Percentiles rank a stretch among this genome's conserved stretches.
These are phyloP conservation scores for Verbena officinalis DNA, from an alignment of 257 asterid genomes.

Conservation along the genomic window DNA sequence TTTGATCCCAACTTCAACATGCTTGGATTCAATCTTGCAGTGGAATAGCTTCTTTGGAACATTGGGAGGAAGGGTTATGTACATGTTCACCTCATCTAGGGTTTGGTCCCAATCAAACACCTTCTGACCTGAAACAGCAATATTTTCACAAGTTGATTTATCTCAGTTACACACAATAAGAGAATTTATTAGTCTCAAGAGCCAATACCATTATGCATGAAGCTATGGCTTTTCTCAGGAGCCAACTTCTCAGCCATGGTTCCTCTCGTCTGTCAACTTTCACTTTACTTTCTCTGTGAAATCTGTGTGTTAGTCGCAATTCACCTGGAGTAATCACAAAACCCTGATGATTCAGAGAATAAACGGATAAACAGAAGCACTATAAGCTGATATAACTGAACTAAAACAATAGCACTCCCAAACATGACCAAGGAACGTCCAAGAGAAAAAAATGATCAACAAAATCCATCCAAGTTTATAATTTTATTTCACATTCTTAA, in stretches of 20 bases:
- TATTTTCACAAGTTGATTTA: slow-evolving; percentile 13
- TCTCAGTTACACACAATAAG: neutral
- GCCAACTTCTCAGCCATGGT: slow-evolving; percentile 90
- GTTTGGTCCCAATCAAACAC: slow-evolving; percentile 99
- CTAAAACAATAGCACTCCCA: neutral
- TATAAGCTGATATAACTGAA: neutral
- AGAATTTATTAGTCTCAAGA: neutral
- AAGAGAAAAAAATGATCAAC: neutral
- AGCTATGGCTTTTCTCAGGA: slow-evolving; percentile 70
- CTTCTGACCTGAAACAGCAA: slow-evolving; percentile 67
- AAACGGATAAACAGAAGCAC: neutral
- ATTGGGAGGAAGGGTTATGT: slow-evolving; percentile 76
- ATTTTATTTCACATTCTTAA: neutral
- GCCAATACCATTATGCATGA: slow-evolving; percentile 67
- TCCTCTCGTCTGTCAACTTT: slow-evolving; percentile 7
- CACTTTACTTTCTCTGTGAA: neutral
- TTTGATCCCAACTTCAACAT: slow-evolving; percentile 90
- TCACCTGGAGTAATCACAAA: slow-evolving; percentile 17
- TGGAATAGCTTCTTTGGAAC: slow-evolving; percentile 85
- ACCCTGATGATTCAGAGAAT: slow-evolving; percentile 12
- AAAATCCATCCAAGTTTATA: neutral
- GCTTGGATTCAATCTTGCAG: slow-evolving; percentile 78
- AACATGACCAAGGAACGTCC: neutral
- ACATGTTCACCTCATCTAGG: slow-evolving; percentile 93
- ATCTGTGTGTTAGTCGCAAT: slow-evolving; percentile 8